Conservation (phyloP, 768 basidiomycete species). For the Lepiota brunneoincarnata region DNA sequence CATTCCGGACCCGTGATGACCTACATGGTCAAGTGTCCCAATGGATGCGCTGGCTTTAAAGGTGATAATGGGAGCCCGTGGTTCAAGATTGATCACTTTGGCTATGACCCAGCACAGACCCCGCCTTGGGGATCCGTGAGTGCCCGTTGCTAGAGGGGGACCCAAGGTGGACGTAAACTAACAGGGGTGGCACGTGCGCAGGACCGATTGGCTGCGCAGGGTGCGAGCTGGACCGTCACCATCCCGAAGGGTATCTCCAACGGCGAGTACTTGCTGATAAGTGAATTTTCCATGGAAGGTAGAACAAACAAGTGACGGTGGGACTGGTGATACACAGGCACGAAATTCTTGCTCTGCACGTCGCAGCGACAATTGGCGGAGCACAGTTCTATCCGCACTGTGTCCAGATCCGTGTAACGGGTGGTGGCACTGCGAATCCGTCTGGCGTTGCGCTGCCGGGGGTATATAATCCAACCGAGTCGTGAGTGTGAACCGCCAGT, state of each 20-base stretch:
- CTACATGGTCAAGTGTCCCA: slow-evolving; percentile 19
- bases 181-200: slow-evolving; percentile 10
- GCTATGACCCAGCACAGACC: slow-evolving; percentile 10
- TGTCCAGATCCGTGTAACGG: slow-evolving; percentile 32
- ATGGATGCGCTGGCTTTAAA: slow-evolving; percentile 20
- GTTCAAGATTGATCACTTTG: slow-evolving; percentile 14
- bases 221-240: slow-evolving; percentile 27
- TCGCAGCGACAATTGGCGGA: slow-evolving; percentile 30
- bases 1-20: slow-evolving; percentile 18
- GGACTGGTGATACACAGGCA: slow-evolving; percentile 15
- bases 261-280: slow-evolving; percentile 31
- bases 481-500: slow-evolving; percentile 11
- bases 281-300: background rate
- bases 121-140: slow-evolving; percentile 18
- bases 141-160: background rate
- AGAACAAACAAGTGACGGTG: background rate
- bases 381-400: slow-evolving; percentile 37
- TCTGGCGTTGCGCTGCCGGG: slow-evolving; percentile 34
- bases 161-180: slow-evolving; percentile 45
- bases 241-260: slow-evolving; percentile 31
- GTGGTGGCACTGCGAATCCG: slow-evolving; percentile 30
- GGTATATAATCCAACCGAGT: slow-evolving; percentile 31
- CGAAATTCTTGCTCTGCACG: slow-evolving; percentile 35
- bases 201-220: slow-evolving; percentile 23
- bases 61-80: slow-evolving; percentile 18